A percentile compares a stretch with the other conserved stretches of the same genome.
Conservation (phyloP, 2,329 filamentous ascomycete species). For the Scleromitrula shiraiana region DNA sequence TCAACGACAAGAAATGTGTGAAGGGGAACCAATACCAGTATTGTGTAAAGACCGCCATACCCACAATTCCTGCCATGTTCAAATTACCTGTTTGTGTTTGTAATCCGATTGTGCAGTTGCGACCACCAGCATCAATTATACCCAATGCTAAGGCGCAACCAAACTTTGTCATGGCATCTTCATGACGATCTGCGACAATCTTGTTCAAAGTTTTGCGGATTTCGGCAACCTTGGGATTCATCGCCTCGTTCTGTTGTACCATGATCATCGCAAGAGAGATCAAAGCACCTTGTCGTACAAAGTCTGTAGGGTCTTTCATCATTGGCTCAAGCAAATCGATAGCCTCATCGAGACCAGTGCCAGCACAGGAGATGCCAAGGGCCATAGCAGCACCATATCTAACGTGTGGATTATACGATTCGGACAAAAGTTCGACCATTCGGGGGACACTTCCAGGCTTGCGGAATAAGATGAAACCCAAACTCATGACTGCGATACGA, state of each 20-base stretch:
- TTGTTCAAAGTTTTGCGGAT: slow-evolving; percentile 93
- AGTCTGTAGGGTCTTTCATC: slow-evolving; percentile 99
- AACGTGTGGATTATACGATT: slow-evolving; percentile 98
- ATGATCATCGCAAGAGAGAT: slow-evolving; percentile 97
- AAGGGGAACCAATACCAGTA: slow-evolving; percentile 99
- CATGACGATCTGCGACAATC: slow-evolving; percentile 87
- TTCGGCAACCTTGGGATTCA: slow-evolving; percentile 91
- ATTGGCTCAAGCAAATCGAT: slow-evolving; percentile 96
- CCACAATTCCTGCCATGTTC: slow-evolving; percentile 97
- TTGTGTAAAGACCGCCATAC: slow-evolving; percentile 96
- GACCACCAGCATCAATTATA: slow-evolving; percentile 94
- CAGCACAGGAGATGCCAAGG: slow-evolving; percentile 93
- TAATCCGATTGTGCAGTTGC: slow-evolving; percentile 95
- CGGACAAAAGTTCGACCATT: slow-evolving; percentile 96
- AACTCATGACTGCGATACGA: slow-evolving; percentile 90
- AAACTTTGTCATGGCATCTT: slow-evolving; percentile 99
- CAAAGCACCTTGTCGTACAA: slow-evolving; percentile 91
- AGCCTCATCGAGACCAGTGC: slow-evolving; percentile 90
- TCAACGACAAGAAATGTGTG: slow-evolving; percentile 91
- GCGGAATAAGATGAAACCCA: slow-evolving; percentile 97
- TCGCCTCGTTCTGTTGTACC: slow-evolving; percentile 97
- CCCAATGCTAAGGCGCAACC: slow-evolving; percentile 88
- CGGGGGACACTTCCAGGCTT: slow-evolving; percentile 95
- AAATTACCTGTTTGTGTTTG: slow-evolving; percentile 97
- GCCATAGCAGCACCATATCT: slow-evolving; percentile 98